phyloP scores from a whole-genome alignment of 1,284 basidiomycete species.

The Golubevia pallescens region DNA sequence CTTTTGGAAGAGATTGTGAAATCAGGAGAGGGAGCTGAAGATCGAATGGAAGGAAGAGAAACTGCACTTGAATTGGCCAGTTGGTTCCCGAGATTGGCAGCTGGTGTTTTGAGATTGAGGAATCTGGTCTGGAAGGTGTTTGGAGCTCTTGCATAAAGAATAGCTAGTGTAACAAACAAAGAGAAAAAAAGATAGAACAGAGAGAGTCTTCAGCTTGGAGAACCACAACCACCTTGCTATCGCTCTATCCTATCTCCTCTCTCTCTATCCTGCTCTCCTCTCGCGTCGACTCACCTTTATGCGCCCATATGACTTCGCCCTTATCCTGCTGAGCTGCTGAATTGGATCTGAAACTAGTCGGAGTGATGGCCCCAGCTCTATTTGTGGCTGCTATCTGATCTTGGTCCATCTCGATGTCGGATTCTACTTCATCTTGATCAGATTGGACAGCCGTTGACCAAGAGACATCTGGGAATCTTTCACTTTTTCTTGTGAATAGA shows the following conservation, averaged over 20 bases:
- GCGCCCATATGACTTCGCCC: slow-evolving; percentile 75
- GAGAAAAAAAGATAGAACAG: slow-evolving; percentile 1
- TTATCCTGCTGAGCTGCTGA: slow-evolving; percentile 62
- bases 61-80: slow-evolving; percentile 30
- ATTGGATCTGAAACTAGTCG: slow-evolving; percentile 9
- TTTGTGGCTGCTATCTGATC: background rate
- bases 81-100: slow-evolving; percentile 36
- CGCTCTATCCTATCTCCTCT: background rate
- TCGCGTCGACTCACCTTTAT: slow-evolving; percentile 74
- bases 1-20: slow-evolving; percentile 7
- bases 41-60: slow-evolving; percentile 26
- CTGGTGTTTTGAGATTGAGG: slow-evolving; percentile 74
- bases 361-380: background rate
- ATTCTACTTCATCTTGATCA: slow-evolving; percentile 6
- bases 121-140: slow-evolving; percentile 49
- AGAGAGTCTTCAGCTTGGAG: background rate
- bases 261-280: background rate
- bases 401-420: slow-evolving; percentile 6
- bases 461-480: slow-evolving; percentile 45
- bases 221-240: background rate
- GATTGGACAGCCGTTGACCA: slow-evolving; percentile 25
- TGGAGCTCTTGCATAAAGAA: slow-evolving; percentile 86
- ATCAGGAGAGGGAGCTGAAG: slow-evolving; percentile 8
- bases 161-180: slow-evolving; percentile 69
- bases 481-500: slow-evolving; percentile 28